Conservation (phyloP, 169 alveolate species). For the Theileria annulata region DNA sequence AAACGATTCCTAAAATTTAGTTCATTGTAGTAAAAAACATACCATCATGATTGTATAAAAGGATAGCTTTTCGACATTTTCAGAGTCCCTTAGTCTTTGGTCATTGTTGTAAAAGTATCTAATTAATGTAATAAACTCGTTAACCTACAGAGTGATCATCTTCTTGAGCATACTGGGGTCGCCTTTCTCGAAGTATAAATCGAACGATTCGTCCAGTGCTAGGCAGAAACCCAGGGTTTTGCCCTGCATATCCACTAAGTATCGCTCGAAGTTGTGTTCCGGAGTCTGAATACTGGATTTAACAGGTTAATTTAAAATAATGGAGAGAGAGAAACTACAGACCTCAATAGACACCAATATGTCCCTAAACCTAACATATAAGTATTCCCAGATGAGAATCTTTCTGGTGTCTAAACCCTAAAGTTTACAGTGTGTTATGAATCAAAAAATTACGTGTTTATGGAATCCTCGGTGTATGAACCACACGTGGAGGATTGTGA, state of each 20-base stretch:
- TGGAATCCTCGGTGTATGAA: conserved; percentile 57
- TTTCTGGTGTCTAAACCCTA: conserved; percentile 53
- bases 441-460: conserved; percentile 20
- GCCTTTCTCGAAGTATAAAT: conserved; percentile 19
- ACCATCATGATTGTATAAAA: conserved; percentile 43
- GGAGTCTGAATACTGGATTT: conserved; percentile 21
- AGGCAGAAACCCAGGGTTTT: conserved; percentile 62
- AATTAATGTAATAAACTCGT: not conserved
- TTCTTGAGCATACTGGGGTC: conserved; percentile 29
- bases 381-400: conserved; percentile 56
- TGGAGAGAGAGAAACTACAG: conserved; percentile 6
- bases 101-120: conserved; percentile 55
- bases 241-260: conserved; percentile 64
- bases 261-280: conserved; percentile 33
- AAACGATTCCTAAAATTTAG: conserved; percentile 31
- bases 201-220: conserved; percentile 60
- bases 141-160: conserved; percentile 36
- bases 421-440: not conserved
- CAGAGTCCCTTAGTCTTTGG: conserved; percentile 19
- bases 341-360: conserved; percentile 19
- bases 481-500: conserved; percentile 62
- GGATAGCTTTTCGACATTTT: conserved; percentile 20
- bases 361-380: conserved; percentile 46
- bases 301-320: no score
- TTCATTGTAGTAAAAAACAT: not conserved